These are phyloP conservation scores for Ascocoryne sarcoides DNA, from an alignment of 2,329 filamentous ascomycete species.

Conservation along the genomic window DNA sequence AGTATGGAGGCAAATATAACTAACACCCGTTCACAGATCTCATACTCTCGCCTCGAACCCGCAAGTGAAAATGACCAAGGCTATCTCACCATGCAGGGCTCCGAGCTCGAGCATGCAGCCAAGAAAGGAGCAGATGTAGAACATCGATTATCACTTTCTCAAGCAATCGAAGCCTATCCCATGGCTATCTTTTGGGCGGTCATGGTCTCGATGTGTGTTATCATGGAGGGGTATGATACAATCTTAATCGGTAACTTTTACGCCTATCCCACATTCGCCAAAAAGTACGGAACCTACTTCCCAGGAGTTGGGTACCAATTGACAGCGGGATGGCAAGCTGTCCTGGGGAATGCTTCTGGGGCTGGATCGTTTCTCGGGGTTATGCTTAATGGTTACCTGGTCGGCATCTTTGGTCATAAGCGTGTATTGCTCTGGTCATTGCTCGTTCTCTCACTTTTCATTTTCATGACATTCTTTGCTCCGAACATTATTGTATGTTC, in stretches of 20 bases:
- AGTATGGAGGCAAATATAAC: too few species aligned
- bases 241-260: slow-evolving; percentile 19
- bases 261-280: slow-evolving; percentile 13
- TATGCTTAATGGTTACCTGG: slow-evolving; percentile 37
- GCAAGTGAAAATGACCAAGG: too few species aligned
- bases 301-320: slow-evolving; percentile 9
- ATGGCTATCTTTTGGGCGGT: slow-evolving; percentile 36
- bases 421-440: slow-evolving; percentile 27
- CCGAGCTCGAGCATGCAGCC: too few species aligned
- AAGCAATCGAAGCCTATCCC: slow-evolving; percentile 72
- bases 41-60: too few species aligned
- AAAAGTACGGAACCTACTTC: slow-evolving; percentile 15
- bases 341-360: slow-evolving; percentile 14
- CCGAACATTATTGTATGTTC: slow-evolving; percentile 30
- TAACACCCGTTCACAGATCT: too few species aligned
- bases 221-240: slow-evolving; percentile 23
- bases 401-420: slow-evolving; percentile 36
- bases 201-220: slow-evolving; percentile 18
- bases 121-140: slow-evolving; percentile 4
- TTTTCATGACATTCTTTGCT: slow-evolving; percentile 43
- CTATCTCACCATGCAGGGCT: too few species aligned
- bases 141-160: slow-evolving; percentile 4
- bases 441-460: slow-evolving; percentile 32
- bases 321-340: slow-evolving; percentile 17
- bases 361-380: slow-evolving; percentile 25